phyloP scores from a whole-genome alignment of 768 basidiomycete genomes.

The Collybia sordida region DNA sequence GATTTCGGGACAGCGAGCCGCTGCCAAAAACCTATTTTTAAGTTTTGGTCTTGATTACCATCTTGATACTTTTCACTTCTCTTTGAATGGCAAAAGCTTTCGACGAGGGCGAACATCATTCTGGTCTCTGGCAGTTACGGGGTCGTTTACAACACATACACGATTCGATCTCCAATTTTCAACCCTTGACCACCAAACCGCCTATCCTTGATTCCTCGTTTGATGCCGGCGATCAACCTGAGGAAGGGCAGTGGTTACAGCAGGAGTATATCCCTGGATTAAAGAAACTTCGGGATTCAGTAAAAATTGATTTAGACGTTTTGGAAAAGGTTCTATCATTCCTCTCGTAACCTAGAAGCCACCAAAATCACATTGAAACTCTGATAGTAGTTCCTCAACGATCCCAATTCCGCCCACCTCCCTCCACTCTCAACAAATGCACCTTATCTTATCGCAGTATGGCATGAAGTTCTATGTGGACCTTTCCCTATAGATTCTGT shows the following conservation, averaged over 20 bases:
- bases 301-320: constrained; percentile 44
- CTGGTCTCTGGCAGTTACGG: constrained; percentile 29
- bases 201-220: constrained; percentile 48
- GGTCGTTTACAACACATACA: constrained; percentile 30
- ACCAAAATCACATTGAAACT: constrained; percentile 11
- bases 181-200: constrained; percentile 33
- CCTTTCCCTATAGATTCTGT: constrained; percentile 56
- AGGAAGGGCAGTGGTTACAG: constrained; percentile 42
- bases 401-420: constrained; percentile 40
- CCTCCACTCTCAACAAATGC: constrained; percentile 72
- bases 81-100: background rate
- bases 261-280: constrained; percentile 44
- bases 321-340: constrained; percentile 38
- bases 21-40: no score
- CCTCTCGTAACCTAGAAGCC: background rate
- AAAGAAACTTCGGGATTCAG: constrained; percentile 43
- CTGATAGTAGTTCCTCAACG: constrained; percentile 62
- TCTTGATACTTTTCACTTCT: background rate
- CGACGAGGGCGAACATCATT: constrained; percentile 17
- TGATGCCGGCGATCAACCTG: constrained; percentile 28
- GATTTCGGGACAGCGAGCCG: no score
- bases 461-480: constrained; percentile 73
- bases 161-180: constrained; percentile 34
- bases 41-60: background rate
- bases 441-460: constrained; percentile 77